Conservation (phyloP, 768 basidiomycete species). For the Hygrocybe coccinea region DNA sequence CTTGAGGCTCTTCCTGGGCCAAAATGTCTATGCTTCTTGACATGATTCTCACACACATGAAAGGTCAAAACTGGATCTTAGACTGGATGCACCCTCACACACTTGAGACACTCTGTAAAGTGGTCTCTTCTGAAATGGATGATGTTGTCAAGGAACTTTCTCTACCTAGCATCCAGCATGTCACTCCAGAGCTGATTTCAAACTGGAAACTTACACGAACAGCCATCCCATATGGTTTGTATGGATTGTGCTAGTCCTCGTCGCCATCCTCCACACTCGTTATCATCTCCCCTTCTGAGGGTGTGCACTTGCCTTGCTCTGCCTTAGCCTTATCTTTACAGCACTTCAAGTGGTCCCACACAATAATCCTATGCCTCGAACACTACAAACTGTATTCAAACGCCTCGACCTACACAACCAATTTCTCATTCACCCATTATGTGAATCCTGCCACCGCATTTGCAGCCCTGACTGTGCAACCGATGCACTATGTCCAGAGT, state of each 20-base stretch:
- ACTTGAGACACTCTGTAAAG: no score
- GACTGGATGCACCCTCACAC: no score
- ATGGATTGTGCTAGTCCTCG: conserved; percentile 10
- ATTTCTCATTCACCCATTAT: conserved; percentile 3
- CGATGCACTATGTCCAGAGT: no score
- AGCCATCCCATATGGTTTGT: conserved; percentile 14
- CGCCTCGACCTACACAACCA: background rate
- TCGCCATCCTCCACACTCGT: conserved; percentile 18
- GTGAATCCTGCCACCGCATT: background rate
- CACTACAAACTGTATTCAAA: conserved; percentile 2
- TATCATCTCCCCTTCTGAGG: conserved; percentile 21
- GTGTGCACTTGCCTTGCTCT: conserved; percentile 14
- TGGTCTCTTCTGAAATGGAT: no score
- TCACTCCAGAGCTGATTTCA: no score
- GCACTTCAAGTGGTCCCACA: background rate
- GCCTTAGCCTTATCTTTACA: conserved; percentile 9
- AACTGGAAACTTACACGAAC: background rate
- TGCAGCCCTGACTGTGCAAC: background rate
- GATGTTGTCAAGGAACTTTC: no score
- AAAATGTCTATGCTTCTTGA: no score
- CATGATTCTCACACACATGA: no score
- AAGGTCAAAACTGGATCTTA: no score
- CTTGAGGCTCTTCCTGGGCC: no score
- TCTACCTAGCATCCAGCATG: no score
- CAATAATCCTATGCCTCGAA: background rate